These are phyloP conservation scores for Neurospora intermedia DNA, from an alignment of 495 filamentous ascomycete species.

Conservation along the genomic window DNA sequence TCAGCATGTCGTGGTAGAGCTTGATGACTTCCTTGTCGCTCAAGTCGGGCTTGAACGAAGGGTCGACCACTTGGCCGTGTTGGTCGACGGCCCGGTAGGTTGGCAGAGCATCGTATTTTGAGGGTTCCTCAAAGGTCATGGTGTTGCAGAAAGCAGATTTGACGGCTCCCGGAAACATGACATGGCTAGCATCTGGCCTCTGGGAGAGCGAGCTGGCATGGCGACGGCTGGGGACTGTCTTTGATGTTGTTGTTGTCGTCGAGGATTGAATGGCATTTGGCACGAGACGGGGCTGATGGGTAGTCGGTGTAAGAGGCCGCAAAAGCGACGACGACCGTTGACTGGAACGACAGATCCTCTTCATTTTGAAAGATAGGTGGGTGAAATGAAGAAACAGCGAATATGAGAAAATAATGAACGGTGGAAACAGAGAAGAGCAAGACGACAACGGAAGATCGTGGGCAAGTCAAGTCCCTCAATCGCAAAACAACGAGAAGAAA, in stretches of 20 bases:
- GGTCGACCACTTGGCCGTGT: constrained; percentile 68
- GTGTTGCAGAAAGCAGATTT: constrained; percentile 80
- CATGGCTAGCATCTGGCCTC: constrained; percentile 57
- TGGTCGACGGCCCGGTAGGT: constrained; percentile 85
- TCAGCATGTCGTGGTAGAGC: constrained; percentile 49
- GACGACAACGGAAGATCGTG: neutral
- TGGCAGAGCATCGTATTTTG: constrained; percentile 57
- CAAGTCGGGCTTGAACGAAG: constrained; percentile 50
- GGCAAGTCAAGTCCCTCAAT: neutral
- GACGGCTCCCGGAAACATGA: constrained; percentile 91
- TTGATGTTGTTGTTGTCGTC: neutral
- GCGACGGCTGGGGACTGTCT: constrained; percentile 4
- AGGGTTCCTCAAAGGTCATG: constrained; percentile 64
- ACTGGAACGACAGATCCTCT: constrained; percentile 9
- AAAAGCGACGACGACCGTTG: neutral
- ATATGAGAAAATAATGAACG: neutral
- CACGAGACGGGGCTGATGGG: neutral
- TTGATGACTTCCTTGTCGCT: constrained; percentile 59
- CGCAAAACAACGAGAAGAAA: neutral
- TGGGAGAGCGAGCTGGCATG: constrained; percentile 41
- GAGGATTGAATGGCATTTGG: neutral
- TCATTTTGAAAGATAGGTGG: constrained; percentile 4
- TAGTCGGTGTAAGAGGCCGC: neutral
- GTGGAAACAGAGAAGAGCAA: neutral
- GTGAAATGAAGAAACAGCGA: neutral